These are phyloP conservation scores for Lasiosphaeris hirsuta DNA, from an alignment of 495 filamentous ascomycete species.

Conservation along the genomic window DNA sequence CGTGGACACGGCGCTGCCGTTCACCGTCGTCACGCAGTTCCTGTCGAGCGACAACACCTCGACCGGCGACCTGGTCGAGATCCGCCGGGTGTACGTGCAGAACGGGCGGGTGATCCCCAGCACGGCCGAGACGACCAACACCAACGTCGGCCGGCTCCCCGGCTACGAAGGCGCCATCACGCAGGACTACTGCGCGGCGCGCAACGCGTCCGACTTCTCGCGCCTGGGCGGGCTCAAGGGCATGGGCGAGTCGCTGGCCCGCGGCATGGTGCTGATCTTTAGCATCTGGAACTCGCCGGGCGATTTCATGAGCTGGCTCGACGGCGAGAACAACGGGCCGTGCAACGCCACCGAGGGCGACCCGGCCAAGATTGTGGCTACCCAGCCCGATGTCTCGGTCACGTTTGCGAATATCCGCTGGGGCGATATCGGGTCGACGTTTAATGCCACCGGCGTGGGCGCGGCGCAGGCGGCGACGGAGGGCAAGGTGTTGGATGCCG, in stretches of 20 bases:
- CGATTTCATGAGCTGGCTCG: slow-evolving; percentile 64
- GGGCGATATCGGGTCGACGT: slow-evolving; percentile 61
- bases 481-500: neutral
- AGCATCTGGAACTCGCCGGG: slow-evolving; percentile 60
- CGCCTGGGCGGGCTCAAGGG: slow-evolving; percentile 52
- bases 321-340: slow-evolving; percentile 53
- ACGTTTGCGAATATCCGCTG: slow-evolving; percentile 63
- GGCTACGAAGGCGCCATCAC: slow-evolving; percentile 48
- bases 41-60: slow-evolving; percentile 48
- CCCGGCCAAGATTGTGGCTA: slow-evolving; percentile 46
- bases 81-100: slow-evolving; percentile 61
- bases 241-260: slow-evolving; percentile 56
- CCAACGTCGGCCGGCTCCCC: slow-evolving; percentile 31
- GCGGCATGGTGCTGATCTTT: slow-evolving; percentile 66
- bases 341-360: slow-evolving; percentile 54
- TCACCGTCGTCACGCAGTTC: slow-evolving; percentile 70
- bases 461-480: neutral
- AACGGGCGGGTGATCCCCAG: slow-evolving; percentile 51
- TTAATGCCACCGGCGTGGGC: slow-evolving; percentile 6
- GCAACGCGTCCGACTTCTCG: slow-evolving; percentile 50
- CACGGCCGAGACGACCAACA: slow-evolving; percentile 37
- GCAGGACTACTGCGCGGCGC: slow-evolving; percentile 54
- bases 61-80: slow-evolving; percentile 51
- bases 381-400: slow-evolving; percentile 48
- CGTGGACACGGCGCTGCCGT: slow-evolving; percentile 57